Conservation (phyloP, 1,284 basidiomycete genomes). For the Tilletia horrida region DNA sequence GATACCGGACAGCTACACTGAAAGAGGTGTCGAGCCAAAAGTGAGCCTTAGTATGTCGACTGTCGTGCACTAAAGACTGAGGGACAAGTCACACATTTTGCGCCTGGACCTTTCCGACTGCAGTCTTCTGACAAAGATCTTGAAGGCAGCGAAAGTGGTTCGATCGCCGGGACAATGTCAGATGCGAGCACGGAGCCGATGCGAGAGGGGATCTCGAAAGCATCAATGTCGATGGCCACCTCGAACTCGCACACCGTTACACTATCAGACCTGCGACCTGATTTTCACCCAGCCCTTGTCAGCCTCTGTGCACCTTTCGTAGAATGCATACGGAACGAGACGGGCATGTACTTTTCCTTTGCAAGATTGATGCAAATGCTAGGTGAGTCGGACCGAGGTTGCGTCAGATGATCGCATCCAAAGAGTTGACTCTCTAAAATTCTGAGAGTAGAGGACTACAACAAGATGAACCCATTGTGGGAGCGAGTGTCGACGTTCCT, state of each 20-base stretch:
- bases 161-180: no score
- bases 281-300: constrained; percentile 52
- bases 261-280: constrained; percentile 17
- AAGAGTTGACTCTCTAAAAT: no score
- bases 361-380: constrained; percentile 51
- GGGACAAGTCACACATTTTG: no score
- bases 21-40: no score
- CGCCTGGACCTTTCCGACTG: no score
- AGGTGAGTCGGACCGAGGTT: constrained; percentile 24
- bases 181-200: not conserved
- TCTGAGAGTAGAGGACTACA: constrained; percentile 29
- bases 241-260: not conserved
- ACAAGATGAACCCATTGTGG: constrained; percentile 38
- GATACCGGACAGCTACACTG: no score
- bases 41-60: no score
- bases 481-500: constrained; percentile 51
- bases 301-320: constrained; percentile 54
- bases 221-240: not conserved
- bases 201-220: not conserved
- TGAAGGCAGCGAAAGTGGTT: no score
- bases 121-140: no score
- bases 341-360: constrained; percentile 56
- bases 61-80: no score
- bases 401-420: no score
- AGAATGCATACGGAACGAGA: constrained; percentile 52